Evolutionary conservation across 169 alveolate genomes (phyloP).

Genomic region (Eimeria zaria): DNA sequence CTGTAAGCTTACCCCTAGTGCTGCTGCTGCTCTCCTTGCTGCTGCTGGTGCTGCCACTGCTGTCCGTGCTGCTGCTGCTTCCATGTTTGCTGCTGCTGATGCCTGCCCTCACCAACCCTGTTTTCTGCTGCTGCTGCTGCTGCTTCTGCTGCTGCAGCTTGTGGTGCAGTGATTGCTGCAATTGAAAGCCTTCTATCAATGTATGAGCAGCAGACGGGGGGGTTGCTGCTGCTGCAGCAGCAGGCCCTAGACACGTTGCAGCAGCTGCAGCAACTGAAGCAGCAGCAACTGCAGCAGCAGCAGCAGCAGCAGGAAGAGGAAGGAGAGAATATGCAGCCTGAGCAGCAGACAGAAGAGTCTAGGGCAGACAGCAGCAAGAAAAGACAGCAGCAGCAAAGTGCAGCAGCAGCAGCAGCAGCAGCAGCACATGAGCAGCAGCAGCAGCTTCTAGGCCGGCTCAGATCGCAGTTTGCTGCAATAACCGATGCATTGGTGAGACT

Average conservation of each 20-base stretch:
- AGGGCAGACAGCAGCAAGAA: conserved; percentile 23
- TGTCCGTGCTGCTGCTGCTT: conserved; percentile 43
- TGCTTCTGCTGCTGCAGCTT: conserved; percentile 12
- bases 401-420: conserved; percentile 52
- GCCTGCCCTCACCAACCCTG: neutral
- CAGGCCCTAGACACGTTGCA: conserved; percentile 28
- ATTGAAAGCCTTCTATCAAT: neutral
- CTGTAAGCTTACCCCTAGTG: too few relatives aligned
- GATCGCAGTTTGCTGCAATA: neutral
- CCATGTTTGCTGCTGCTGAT: neutral
- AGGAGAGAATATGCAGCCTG: neutral
- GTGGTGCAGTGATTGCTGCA: conserved; percentile 46
- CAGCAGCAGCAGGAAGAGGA: conserved; percentile 38
- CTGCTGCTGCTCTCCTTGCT: neutral
- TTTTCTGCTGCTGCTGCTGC: conserved; percentile 21
- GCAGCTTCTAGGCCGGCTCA: conserved; percentile 28
- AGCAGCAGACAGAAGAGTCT: neutral
- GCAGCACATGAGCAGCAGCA: conserved; percentile 20
- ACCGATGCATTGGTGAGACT: conserved; percentile 14
- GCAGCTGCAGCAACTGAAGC: conserved; percentile 45
- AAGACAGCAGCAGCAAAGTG: neutral
- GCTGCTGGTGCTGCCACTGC: conserved; percentile 9
- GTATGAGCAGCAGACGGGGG: conserved; percentile 59
- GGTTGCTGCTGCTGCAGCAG: conserved; percentile 68
- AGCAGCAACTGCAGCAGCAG: conserved; percentile 36